phyloP scores from a whole-genome alignment of 2,329 filamentous ascomycete genomes.

The Pestalotiopsis sp. region DNA sequence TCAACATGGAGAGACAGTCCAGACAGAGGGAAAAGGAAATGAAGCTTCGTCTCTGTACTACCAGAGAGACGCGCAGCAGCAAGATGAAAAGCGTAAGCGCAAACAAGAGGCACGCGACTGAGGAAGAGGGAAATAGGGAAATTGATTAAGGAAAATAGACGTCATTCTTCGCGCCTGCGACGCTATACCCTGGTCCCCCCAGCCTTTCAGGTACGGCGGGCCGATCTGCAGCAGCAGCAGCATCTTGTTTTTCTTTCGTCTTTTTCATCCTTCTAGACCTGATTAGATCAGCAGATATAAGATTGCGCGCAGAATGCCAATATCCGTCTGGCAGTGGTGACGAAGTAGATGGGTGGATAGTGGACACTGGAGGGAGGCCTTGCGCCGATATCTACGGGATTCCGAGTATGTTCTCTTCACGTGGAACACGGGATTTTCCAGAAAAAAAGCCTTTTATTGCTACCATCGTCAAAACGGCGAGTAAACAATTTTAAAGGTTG shows the following conservation, averaged over 20 bases:
- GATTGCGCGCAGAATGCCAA: neutral
- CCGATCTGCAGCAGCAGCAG: neutral
- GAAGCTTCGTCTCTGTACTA: neutral
- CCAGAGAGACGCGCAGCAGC: neutral
- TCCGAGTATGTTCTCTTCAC: too few species aligned
- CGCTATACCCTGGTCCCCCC: neutral
- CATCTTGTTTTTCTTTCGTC: neutral
- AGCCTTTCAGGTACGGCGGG: neutral
- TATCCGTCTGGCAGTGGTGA: neutral
- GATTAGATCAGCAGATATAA: neutral
- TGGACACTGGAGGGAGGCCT: too few species aligned
- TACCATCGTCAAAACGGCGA: too few species aligned
- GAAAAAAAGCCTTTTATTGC: too few species aligned
- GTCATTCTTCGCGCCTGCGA: neutral
- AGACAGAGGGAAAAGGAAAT: neutral
- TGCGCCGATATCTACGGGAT: too few species aligned
- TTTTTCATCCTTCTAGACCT: neutral
- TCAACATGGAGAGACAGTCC: neutral
- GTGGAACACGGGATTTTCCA: too few species aligned
- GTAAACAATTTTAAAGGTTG: neutral
- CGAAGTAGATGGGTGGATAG: too few species aligned
- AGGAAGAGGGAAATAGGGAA: neutral
- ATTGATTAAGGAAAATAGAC: neutral
- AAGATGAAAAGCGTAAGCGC: too few species aligned
- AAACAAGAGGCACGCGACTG: too few species aligned